Conservation (phyloP, 192 early-diverging fungal genomes). For the Gaertneriomyces semiglobifer region DNA sequence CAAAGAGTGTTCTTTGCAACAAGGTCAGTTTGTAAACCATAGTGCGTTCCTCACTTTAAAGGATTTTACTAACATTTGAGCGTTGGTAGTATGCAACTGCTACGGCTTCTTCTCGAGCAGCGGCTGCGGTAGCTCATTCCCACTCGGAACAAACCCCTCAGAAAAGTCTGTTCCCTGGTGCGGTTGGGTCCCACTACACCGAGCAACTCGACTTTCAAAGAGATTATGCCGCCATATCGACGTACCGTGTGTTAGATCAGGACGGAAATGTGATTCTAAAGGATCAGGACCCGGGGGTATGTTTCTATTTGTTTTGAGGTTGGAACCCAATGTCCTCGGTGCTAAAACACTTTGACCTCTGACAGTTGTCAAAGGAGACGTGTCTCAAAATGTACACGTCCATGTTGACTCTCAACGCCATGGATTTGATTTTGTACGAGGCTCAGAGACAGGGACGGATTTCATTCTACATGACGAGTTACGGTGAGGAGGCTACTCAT, state of each 20-base stretch:
- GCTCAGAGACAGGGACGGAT: constrained; percentile 98
- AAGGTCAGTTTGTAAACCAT: too few relatives aligned
- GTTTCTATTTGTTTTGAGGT: background rate
- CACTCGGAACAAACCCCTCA: background rate
- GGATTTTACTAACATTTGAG: too few relatives aligned
- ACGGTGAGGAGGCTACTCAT: constrained; percentile 92
- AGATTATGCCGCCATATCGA: constrained; percentile 63
- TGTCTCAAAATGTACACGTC: constrained; percentile 80
- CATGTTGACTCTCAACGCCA: constrained; percentile 84
- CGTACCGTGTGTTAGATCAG: constrained; percentile 91
- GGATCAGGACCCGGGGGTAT: constrained; percentile 65
- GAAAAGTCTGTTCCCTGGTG: constrained; percentile 46
- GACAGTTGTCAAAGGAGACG: constrained; percentile 70
- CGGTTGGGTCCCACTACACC: constrained; percentile 48
- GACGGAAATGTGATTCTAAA: constrained; percentile 73
- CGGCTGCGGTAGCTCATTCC: constrained; percentile 1
- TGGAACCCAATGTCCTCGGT: background rate
- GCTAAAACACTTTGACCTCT: background rate
- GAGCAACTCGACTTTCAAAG: constrained; percentile 42
- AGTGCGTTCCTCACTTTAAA: too few relatives aligned
- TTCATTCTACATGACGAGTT: constrained; percentile 98
- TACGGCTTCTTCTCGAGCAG: background rate
- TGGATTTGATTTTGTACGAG: constrained; percentile 96
- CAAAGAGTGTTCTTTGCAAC: too few relatives aligned
- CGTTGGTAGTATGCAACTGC: too few relatives aligned